phyloP scores from a whole-genome alignment of 441 rosid species.

The Viola pubescens region DNA sequence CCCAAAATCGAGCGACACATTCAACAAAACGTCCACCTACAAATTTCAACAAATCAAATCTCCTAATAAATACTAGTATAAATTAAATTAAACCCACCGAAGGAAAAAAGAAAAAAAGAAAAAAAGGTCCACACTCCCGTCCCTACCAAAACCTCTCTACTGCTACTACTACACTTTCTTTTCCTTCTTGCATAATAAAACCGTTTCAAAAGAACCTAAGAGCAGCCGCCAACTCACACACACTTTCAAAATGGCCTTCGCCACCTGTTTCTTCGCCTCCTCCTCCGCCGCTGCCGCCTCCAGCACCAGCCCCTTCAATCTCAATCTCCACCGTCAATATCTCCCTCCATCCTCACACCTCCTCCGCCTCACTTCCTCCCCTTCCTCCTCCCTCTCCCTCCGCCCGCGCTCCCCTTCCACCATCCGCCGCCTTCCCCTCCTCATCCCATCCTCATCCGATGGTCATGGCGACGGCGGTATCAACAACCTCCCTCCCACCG shows the following conservation, averaged over 20 bases:
- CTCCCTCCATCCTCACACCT: slow-evolving; percentile 12
- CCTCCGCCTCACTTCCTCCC: slow-evolving; percentile 16
- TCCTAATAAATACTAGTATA: too few species aligned
- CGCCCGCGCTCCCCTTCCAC: slow-evolving; percentile 14
- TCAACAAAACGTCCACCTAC: too few species aligned
- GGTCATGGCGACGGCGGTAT: slow-evolving; percentile 9
- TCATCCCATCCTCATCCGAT: slow-evolving; percentile 19
- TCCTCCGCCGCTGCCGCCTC: slow-evolving; percentile 4
- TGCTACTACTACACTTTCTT: too few species aligned
- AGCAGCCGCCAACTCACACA: not conserved
- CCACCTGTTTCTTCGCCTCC: slow-evolving; percentile 34
- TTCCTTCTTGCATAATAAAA: too few species aligned
- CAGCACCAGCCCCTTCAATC: slow-evolving; percentile 6
- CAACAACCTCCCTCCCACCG: slow-evolving; percentile 22
- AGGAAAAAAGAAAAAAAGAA: too few species aligned
- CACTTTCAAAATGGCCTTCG: slow-evolving; percentile 36
- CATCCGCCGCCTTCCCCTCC: slow-evolving; percentile 14
- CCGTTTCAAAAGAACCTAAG: too few species aligned
- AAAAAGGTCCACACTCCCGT: too few species aligned
- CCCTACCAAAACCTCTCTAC: too few species aligned
- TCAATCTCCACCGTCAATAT: slow-evolving; percentile 23
- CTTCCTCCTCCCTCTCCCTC: slow-evolving; percentile 19
- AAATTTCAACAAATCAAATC: too few species aligned
- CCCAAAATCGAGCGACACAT: too few species aligned
- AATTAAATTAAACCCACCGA: too few species aligned